Evolutionary conservation across 495 filamentous ascomycete genomes (phyloP).

Genomic region (Aspergillus saccharolyticus): DNA sequence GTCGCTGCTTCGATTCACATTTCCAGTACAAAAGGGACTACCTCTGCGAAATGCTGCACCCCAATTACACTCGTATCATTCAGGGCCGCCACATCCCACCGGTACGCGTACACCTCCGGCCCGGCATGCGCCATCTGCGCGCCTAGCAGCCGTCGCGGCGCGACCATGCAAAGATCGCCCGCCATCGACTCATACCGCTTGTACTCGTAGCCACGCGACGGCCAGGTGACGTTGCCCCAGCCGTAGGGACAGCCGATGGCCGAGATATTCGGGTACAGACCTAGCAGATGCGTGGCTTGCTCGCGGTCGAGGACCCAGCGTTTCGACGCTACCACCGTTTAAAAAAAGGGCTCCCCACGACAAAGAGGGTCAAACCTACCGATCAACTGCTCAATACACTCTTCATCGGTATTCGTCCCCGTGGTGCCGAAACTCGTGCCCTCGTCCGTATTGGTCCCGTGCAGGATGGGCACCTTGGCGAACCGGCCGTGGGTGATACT

Average conservation of each 20-base stretch:
- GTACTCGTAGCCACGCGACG: constrained; percentile 41
- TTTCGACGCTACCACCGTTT: constrained; percentile 26
- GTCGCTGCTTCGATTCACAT: too few species aligned
- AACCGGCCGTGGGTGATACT: constrained; percentile 31
- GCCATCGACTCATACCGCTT: constrained; percentile 50
- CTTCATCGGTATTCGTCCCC: constrained; percentile 38
- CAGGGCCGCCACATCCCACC: constrained; percentile 40
- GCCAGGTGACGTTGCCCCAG: constrained; percentile 44
- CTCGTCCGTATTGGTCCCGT: constrained; percentile 47
- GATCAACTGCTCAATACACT: constrained; percentile 39
- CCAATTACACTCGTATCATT: constrained; percentile 29
- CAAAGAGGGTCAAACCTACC: constrained; percentile 16
- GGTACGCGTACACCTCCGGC: constrained; percentile 50
- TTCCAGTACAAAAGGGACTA: constrained; percentile 2
- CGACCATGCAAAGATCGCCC: constrained; percentile 52
- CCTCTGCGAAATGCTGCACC: constrained; percentile 36
- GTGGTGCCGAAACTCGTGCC: constrained; percentile 44
- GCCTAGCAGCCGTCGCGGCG: constrained; percentile 46
- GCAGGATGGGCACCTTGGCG: constrained; percentile 40
- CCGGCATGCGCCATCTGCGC: constrained; percentile 39
- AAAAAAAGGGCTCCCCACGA: background rate
- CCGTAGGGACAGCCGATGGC: constrained; percentile 44
- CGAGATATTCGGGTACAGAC: constrained; percentile 41
- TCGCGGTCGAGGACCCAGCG: constrained; percentile 29
- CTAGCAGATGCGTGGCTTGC: constrained; percentile 27